Percentiles rank a stretch among this genome's conserved stretches.
Evolutionary conservation across 1,284 basidiomycete genomes (phyloP).

Genomic region (Irpex sp.): DNA sequence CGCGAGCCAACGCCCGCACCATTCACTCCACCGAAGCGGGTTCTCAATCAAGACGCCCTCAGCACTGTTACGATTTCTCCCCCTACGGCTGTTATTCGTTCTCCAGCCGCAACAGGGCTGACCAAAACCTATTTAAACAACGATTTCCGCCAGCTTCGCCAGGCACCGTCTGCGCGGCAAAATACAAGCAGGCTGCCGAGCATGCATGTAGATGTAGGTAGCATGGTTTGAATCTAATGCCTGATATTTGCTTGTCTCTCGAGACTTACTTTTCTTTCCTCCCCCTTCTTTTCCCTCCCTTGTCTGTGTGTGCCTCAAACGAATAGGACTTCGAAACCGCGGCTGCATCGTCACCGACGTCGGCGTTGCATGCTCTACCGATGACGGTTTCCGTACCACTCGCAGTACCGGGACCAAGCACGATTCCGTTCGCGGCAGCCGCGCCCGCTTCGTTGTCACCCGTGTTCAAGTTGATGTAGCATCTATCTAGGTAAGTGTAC

Average conservation of each 20-base stretch:
- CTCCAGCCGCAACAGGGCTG: conserved; percentile 70
- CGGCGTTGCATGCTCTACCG: conserved; percentile 22
- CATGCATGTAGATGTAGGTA: conserved; percentile 71
- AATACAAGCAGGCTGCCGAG: conserved; percentile 81
- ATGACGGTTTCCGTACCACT: conserved; percentile 18
- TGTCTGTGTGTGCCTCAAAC: conserved; percentile 2
- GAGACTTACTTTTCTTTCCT: conserved; percentile 2
- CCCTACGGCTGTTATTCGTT: conserved; percentile 64
- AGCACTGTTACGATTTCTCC: conserved; percentile 59
- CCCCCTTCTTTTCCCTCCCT: not conserved
- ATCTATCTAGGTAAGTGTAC: conserved; percentile 20
- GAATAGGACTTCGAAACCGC: conserved; percentile 30
- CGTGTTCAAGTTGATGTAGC: conserved; percentile 20
- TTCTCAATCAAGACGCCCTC: conserved; percentile 45
- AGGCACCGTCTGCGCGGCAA: conserved; percentile 59
- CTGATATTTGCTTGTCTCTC: not conserved
- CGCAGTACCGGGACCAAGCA: conserved; percentile 2
- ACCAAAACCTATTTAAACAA: conserved; percentile 77
- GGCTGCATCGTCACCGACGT: conserved; percentile 25
- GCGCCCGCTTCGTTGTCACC: conserved; percentile 24
- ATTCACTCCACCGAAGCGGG: conserved; percentile 49
- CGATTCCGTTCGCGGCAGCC: conserved; percentile 17
- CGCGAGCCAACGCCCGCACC: conserved; percentile 27
- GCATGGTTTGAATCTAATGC: conserved; percentile 19
- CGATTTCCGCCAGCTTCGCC: conserved; percentile 72